phyloP scores from a whole-genome alignment of 31 red algal species.

The Asparagopsis taxiformis region DNA sequence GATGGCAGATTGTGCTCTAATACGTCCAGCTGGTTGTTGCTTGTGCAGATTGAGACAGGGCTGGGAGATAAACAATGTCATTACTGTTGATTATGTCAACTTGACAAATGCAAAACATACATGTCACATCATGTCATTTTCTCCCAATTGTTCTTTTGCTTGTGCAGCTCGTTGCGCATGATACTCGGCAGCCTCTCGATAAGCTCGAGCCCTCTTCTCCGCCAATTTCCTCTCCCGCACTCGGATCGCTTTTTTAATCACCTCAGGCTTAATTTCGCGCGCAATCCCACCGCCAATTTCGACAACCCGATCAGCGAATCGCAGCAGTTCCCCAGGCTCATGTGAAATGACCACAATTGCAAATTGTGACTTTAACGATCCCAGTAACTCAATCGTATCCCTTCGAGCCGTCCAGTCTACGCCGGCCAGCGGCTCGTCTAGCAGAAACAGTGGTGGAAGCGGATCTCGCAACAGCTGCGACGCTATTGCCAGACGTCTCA shows the following conservation, averaged over 20 bases:
- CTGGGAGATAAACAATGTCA: too few relatives aligned
- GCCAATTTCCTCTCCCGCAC: constrained; percentile 1
- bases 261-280: constrained; percentile 33
- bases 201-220: constrained; percentile 15
- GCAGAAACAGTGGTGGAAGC: constrained; percentile 42
- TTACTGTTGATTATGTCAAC: too few relatives aligned
- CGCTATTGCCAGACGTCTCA: constrained; percentile 71
- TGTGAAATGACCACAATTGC: constrained; percentile 76
- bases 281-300: constrained; percentile 35
- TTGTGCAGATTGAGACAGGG: too few relatives aligned
- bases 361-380: constrained; percentile 51
- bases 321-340: constrained; percentile 75
- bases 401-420: constrained; percentile 65
- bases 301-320: constrained; percentile 76
- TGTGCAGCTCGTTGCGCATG: neutral
- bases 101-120: too few relatives aligned
- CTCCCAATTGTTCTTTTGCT: too few relatives aligned
- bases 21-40: too few relatives aligned
- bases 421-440: constrained; percentile 90
- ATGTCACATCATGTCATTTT: too few relatives aligned
- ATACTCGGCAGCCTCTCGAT: constrained; percentile 24
- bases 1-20: too few relatives aligned
- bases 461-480: constrained; percentile 70
- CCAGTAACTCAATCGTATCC: constrained; percentile 53
- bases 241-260: constrained; percentile 27